Conservation (phyloP, 345 rosid species). For the Rhodamnia rubescens region DNA sequence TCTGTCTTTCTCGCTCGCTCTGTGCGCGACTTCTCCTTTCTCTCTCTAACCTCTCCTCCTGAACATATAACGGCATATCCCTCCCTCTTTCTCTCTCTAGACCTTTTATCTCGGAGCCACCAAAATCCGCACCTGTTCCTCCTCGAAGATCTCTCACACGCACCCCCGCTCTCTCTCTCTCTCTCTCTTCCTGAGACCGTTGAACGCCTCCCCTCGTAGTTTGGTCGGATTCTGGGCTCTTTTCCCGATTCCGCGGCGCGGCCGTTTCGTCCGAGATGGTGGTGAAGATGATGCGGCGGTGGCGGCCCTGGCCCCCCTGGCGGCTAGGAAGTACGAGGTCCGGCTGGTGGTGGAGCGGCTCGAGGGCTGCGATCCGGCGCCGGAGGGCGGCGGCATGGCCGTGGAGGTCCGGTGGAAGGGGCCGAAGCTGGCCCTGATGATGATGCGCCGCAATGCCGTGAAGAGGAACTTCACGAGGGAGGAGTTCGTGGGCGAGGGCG, state of each 20-base stretch:
- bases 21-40: neutral
- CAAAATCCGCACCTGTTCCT: neutral
- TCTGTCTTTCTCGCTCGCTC: neutral
- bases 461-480: slow-evolving; percentile 83
- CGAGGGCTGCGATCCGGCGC: slow-evolving; percentile 76
- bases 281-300: slow-evolving; percentile 98
- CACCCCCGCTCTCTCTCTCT: neutral
- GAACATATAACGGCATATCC: neutral
- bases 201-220: neutral
- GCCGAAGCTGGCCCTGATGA: slow-evolving; percentile 58
- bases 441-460: slow-evolving; percentile 56
- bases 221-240: neutral
- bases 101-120: neutral
- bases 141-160: neutral
- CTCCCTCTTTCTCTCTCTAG: neutral
- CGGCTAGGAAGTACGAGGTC: slow-evolving; percentile 70
- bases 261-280: slow-evolving; percentile 31
- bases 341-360: slow-evolving; percentile 45
- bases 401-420: slow-evolving; percentile 98
- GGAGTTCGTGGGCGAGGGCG: slow-evolving; percentile 26
- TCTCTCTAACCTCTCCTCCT: neutral
- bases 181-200: no score
- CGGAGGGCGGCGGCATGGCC: slow-evolving; percentile 32
- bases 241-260: neutral
- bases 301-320: slow-evolving; percentile 78